Base-by-base conservation (phyloP, 176 grass and related monocot species). In the Saccharum officinarum region DNA sequence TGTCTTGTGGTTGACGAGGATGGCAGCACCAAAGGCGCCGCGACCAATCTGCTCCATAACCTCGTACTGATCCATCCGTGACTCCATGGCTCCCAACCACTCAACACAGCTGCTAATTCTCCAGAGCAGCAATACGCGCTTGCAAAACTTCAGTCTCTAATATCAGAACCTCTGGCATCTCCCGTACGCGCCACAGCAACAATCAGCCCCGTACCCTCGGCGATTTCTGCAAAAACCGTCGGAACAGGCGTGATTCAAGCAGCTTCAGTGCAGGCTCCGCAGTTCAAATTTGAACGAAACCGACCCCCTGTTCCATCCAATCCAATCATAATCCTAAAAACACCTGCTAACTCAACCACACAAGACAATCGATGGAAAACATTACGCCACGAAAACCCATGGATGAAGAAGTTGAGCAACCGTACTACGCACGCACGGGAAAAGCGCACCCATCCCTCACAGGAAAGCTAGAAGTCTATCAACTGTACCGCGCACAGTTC, bases 11-110 rank as follows among this genome's bases (percentile, higher is more conserved):
- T 97, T 99, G 52, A 99, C 97, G n/a, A 99, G 97, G 69, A 99
- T 99, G 55, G 97, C 97, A 23, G 97, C 94, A 36, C 97, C 97
- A 86, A 99, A 99, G 77, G 97, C 97, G 2, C 97, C 97, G 6
- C 97, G 88, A 11, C 97, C 97, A 88, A 99, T 97, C 67, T 99
- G 97, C 68, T 99, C 94, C 97, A 99, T 91, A 34, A 99, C 90
- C 82, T 97, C 97, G 71, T 99, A 99, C 1, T 91, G 92, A 84
- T 99, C 97, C 97, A 99, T 99, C 73, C 94, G 87, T 45, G 94
- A 99, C 77, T 97, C 94, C 94, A 94, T 99, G 69, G 85, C 69
- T 52, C 68, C 90, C 64, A 92, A 71, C 71, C 69, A 46, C 38
- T 62, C 63, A 61, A 22, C 38, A 33, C 22, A 41, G 49, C 17